Evolutionary conservation across 2,329 filamentous ascomycete genomes (phyloP).

Genomic region (Calonectria pseudoreteaudii): DNA sequence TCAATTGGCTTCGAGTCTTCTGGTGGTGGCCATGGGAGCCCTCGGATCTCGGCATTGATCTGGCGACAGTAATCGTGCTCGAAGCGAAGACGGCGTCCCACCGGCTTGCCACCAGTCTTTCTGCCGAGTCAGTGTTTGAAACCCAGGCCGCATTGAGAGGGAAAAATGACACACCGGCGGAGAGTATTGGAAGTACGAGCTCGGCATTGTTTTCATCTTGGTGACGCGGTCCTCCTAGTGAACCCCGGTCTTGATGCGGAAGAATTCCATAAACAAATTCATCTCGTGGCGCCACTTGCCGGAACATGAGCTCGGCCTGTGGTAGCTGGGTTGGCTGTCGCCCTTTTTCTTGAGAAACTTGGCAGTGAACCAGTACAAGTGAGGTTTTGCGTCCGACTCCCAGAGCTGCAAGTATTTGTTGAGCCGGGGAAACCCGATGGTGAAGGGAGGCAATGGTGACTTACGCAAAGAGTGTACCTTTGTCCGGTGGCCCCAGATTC

Average conservation of each 20-base stretch:
- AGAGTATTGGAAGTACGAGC: slow-evolving; percentile 56
- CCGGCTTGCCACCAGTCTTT: slow-evolving; percentile 53
- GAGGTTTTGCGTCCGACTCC: slow-evolving; percentile 70
- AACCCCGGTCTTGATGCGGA: slow-evolving; percentile 67
- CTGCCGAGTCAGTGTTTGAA: background rate
- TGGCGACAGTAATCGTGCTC: slow-evolving; percentile 49
- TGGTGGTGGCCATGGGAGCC: slow-evolving; percentile 42
- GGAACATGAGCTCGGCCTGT: slow-evolving; percentile 53
- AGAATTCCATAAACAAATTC: slow-evolving; percentile 66
- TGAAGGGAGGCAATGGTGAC: slow-evolving; percentile 37
- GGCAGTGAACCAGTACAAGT: slow-evolving; percentile 70
- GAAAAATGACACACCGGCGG: slow-evolving; percentile 56
- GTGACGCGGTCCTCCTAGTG: slow-evolving; percentile 68
- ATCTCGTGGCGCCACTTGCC: slow-evolving; percentile 59
- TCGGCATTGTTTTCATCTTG: slow-evolving; percentile 46
- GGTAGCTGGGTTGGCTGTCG: slow-evolving; percentile 49
- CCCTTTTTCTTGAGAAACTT: slow-evolving; percentile 60
- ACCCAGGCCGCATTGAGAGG: background rate
- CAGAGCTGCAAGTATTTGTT: slow-evolving; percentile 66
- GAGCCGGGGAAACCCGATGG: background rate
- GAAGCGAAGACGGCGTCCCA: slow-evolving; percentile 50
- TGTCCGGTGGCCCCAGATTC: slow-evolving; percentile 62
- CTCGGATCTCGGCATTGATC: slow-evolving; percentile 47
- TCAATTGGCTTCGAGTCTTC: slow-evolving; percentile 9
- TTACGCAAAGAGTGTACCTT: slow-evolving; percentile 70